Percentiles rank a stretch among this genome's conserved stretches.
These are phyloP conservation scores for Apiotrichum laibachii DNA, from an alignment of 1,284 basidiomycete species.

Conservation along the genomic window DNA sequence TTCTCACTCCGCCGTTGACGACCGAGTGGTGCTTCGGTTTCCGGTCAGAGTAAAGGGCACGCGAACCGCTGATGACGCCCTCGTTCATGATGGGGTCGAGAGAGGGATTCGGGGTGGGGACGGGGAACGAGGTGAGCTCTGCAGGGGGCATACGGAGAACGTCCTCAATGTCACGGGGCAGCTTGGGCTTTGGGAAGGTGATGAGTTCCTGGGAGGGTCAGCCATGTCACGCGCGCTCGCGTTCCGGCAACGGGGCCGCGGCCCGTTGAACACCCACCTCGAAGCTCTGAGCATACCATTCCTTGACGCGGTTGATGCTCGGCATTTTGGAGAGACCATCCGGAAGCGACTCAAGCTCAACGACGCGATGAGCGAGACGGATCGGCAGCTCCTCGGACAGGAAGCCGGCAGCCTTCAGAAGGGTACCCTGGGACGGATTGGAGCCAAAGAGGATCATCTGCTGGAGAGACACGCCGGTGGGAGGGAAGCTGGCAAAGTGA, in stretches of 20 bases:
- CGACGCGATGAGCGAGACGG: constrained; percentile 90
- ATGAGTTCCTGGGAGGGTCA: constrained; percentile 79
- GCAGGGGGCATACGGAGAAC: constrained; percentile 61
- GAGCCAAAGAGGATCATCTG: constrained; percentile 82
- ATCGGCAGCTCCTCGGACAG: constrained; percentile 78
- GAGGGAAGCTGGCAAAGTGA: constrained; percentile 91
- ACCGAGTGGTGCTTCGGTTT: constrained; percentile 20
- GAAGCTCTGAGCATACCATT: constrained; percentile 99
- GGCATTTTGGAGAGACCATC: constrained; percentile 89
- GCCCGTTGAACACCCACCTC: constrained; percentile 61
- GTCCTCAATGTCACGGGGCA: constrained; percentile 66
- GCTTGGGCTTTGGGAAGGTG: constrained; percentile 69
- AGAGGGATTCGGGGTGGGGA: constrained; percentile 50
- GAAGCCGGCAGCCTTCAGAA: constrained; percentile 82
- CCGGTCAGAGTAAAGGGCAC: constrained; percentile 20
- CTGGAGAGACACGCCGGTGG: constrained; percentile 86
- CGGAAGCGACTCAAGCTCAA: constrained; percentile 92
- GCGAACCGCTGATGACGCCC: constrained; percentile 22
- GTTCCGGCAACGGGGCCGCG: neutral
- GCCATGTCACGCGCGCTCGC: constrained; percentile 15
- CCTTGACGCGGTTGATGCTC: constrained; percentile 90
- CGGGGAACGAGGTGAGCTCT: constrained; percentile 36
- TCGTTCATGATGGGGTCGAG: constrained; percentile 49
- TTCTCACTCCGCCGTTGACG: constrained; percentile 21
- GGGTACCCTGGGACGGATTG: constrained; percentile 72